Evolutionary conservation across 192 early-diverging fungal species (phyloP).

Genomic region (Podila clonocystis): DNA sequence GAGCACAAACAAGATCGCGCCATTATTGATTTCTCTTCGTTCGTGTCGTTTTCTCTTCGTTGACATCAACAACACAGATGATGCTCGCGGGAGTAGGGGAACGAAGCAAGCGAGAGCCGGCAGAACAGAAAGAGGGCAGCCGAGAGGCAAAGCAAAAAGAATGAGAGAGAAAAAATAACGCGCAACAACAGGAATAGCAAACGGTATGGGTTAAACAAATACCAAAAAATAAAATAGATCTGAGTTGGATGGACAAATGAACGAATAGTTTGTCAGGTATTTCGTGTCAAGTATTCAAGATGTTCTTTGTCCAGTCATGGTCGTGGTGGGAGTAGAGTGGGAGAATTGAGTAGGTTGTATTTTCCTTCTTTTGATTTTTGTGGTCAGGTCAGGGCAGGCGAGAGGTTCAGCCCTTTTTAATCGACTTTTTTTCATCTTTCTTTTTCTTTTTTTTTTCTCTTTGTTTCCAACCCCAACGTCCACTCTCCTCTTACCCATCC

Average conservation of each 20-base stretch:
- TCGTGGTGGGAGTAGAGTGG: too few relatives aligned
- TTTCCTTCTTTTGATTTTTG: background rate
- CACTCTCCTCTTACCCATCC: background rate
- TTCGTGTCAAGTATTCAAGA: too few relatives aligned
- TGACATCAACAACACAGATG: too few relatives aligned
- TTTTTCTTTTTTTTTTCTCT: constrained; percentile 11
- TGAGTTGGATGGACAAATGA: background rate
- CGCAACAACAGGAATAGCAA: background rate
- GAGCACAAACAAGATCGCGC: too few relatives aligned
- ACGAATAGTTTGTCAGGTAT: background rate
- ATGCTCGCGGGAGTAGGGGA: background rate
- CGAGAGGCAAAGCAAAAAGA: background rate
- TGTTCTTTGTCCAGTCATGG: too few relatives aligned
- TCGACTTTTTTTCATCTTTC: background rate
- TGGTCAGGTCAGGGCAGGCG: background rate
- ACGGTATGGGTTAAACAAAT: too few relatives aligned
- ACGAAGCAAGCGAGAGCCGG: background rate
- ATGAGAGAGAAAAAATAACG: background rate
- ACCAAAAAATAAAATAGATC: background rate
- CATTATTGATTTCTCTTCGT: too few relatives aligned
- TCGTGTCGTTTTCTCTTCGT: too few relatives aligned
- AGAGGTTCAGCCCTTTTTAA: background rate
- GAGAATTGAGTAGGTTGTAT: too few relatives aligned
- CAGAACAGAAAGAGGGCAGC: background rate
- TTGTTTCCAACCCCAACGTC: constrained; percentile 2